phyloP scores from a whole-genome alignment of 768 basidiomycete species.

The Tricholoma hemisulphureum region DNA sequence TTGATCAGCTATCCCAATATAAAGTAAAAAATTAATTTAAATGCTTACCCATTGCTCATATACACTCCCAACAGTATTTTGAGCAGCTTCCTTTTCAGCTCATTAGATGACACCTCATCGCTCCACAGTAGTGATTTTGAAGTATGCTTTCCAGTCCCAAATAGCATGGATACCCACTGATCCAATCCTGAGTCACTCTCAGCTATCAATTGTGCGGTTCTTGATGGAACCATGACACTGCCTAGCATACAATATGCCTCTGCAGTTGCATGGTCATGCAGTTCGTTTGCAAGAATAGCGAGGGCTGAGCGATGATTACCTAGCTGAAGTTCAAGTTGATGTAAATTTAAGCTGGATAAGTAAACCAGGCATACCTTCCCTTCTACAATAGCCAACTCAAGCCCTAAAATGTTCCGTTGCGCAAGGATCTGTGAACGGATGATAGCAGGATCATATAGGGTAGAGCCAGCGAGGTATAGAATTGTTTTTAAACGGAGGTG shows the following conservation, averaged over 20 bases:
- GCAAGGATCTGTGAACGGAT: slow-evolving; percentile 46
- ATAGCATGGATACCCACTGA: slow-evolving; percentile 52
- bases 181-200: slow-evolving; percentile 45
- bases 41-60: slow-evolving; percentile 74
- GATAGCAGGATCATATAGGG: slow-evolving; percentile 55
- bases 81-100: slow-evolving; percentile 56
- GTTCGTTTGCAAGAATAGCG: slow-evolving; percentile 59
- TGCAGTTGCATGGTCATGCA: slow-evolving; percentile 75
- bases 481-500: slow-evolving; percentile 68
- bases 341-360: slow-evolving; percentile 1
- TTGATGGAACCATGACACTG: slow-evolving; percentile 69
- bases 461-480: slow-evolving; percentile 80
- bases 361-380: slow-evolving; percentile 58
- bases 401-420: slow-evolving; percentile 52
- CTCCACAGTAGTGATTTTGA: slow-evolving; percentile 26
- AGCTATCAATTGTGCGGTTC: slow-evolving; percentile 50
- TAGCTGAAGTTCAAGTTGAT: slow-evolving; percentile 27
- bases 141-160: slow-evolving; percentile 26
- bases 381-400: slow-evolving; percentile 78
- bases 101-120: slow-evolving; percentile 37
- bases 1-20: not conserved
- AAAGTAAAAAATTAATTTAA: slow-evolving; percentile 45
- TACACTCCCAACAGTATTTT: slow-evolving; percentile 78
- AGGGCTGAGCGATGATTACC: slow-evolving; percentile 65
- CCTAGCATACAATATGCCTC: slow-evolving; percentile 84